Base-by-base conservation (phyloP, 805 yeast species). In the Metschnikowia peoriensis region DNA sequence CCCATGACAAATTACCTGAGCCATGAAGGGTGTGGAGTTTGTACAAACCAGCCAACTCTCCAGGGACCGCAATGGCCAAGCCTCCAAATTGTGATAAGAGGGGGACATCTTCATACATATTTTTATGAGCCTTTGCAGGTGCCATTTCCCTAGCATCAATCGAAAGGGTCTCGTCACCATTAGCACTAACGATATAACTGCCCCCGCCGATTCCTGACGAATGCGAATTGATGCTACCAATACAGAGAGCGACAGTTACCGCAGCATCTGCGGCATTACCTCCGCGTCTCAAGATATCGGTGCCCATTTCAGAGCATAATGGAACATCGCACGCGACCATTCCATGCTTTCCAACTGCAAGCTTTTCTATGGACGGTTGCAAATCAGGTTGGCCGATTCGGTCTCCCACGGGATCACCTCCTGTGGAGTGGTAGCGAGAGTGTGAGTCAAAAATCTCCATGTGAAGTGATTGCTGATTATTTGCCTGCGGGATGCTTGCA, bases 201-300 rank as follows among this genome's bases (percentile, higher is more conserved):
- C 99, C 98, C 5, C 98, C 98, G 7, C 97, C 97, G 41, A 93
- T 85, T 0, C 97, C 97, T 1, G 96, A 85, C 52, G 86, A 85
- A 71, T 86, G 89, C 56, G 90, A 84, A 64, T 89, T 88, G 22
- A 89, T 70, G 49, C 88, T 78, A 2, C 98, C 98, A 34, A 93
- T 83, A 64, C 99, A 93, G 29, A 93, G 74, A 0, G 96, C 89
- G 11, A 89, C 88, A 0, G 96, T 86, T 2, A 93, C 86, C 0
- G 96, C 89, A 0, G 97, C 96, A 66, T 93, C 99, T 0, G 96
- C 97, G 1, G 97, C 97, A 61, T 83, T 85, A 0, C 97, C 96
- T 7, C 82, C 83, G 22, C 61, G 58, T 48, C 68, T 61, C 32
- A 87, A 67, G 15, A 88, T 81, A 6, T 76, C 69, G 6, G 75